A percentile compares a stretch with the other conserved stretches of the same genome.
Evolutionary conservation across 345 rosid genomes (phyloP).

Genomic region (Brassica juncea): DNA sequence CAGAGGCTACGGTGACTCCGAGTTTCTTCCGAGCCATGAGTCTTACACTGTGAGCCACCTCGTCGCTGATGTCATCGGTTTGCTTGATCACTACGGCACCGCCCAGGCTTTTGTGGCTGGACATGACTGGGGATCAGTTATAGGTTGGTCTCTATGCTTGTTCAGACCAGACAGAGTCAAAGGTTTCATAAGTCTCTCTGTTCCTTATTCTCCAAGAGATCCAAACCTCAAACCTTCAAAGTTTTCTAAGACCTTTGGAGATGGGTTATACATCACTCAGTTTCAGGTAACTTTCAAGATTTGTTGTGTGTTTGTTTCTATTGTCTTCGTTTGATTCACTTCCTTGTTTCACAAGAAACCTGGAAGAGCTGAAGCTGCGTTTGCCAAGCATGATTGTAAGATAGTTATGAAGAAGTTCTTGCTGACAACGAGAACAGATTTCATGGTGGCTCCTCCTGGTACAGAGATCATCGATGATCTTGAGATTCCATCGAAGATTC

Average conservation of each 20-base stretch:
- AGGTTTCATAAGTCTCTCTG: slow-evolving; percentile 51
- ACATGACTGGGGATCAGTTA: slow-evolving; percentile 70
- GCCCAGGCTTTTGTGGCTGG: slow-evolving; percentile 59
- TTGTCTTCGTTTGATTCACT: background rate
- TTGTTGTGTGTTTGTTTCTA: background rate
- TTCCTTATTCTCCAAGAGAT: slow-evolving; percentile 49
- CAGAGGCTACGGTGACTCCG: slow-evolving; percentile 66
- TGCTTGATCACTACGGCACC: slow-evolving; percentile 53
- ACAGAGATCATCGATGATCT: slow-evolving; percentile 64
- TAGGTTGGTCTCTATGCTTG: slow-evolving; percentile 55
- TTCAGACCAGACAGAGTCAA: slow-evolving; percentile 61
- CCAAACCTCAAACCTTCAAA: slow-evolving; percentile 43
- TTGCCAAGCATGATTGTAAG: slow-evolving; percentile 59
- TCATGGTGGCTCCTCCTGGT: slow-evolving; percentile 58
- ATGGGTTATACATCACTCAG: slow-evolving; percentile 59
- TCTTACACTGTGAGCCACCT: slow-evolving; percentile 57
- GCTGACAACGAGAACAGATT: slow-evolving; percentile 49
- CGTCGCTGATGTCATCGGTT: slow-evolving; percentile 56
- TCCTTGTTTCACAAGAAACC: slow-evolving; percentile 46
- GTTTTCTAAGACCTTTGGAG: slow-evolving; percentile 43
- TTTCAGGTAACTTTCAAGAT: slow-evolving; percentile 52
- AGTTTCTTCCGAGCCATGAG: slow-evolving; percentile 47
- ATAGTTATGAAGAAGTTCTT: slow-evolving; percentile 75
- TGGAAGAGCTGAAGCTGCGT: slow-evolving; percentile 72
- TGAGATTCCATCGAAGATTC: slow-evolving; percentile 51